Evolutionary conservation across 805 yeast genomes (phyloP), one percentile per base, ranked within the genome.

Genomic region (Saccharomycopsis sp.): DNA sequence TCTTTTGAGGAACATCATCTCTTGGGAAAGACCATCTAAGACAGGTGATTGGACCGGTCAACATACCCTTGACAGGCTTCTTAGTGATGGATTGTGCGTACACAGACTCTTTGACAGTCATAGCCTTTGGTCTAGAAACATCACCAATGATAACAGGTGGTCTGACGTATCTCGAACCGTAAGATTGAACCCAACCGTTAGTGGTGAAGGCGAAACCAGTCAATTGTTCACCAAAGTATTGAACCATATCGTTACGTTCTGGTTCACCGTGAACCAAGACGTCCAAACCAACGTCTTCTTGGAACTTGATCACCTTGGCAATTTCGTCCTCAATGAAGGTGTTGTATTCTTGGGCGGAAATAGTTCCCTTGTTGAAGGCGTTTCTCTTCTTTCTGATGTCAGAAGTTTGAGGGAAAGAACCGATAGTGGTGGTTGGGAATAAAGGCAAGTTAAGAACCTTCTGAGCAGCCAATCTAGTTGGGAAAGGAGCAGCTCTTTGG

Each of bases 11-110:
- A 68, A 93, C 87, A 72, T 94, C 99, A 75, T 92, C 93, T 87
- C 99, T 90, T 82, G 99, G 99, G 97, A 94, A 94, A 70, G 99
- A 94, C 99, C 99, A 94, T 86, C 99, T 89, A 77, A 94, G 87
- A 80, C 96, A 90, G 74, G 99, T 94, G 71, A 94, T 94, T 76
- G 99, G 99, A 80, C 99, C 99, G 74, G 99, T 92, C 76, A 94
- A 87, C 99, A 94, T 94, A 89, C 99, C 99, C 85, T 94, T 94
- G 85, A 94, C 89, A 74, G 97, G 97, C 82, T 88, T 89, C 70
- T 84, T 78, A 72, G 97, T 91, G 75, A 94, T 78, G 64, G 97
- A 88, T 84, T 94, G 99, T 70, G 99, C 99, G 79, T 90, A 94
- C 72, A 94, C 97, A 64, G 97, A 92, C 84, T 94, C 99, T 84